Conservation (phyloP, 2,329 filamentous ascomycete genomes). For the Fusarium citri region DNA sequence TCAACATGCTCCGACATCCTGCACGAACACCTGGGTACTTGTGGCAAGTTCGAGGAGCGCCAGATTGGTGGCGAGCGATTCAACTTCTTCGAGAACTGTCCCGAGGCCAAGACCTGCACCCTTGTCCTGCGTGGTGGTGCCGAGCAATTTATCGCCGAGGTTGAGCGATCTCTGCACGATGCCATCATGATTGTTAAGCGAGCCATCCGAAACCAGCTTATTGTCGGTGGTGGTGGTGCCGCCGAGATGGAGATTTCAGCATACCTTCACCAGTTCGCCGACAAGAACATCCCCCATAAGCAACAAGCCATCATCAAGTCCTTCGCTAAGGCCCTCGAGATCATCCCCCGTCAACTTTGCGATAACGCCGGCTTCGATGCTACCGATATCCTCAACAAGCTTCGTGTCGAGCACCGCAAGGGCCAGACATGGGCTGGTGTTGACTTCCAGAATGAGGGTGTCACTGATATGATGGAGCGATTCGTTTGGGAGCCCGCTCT, state of each 20-base stretch:
- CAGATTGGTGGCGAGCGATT: constrained; percentile 98
- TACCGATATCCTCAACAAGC: constrained; percentile 95
- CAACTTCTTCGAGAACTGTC: constrained; percentile 98
- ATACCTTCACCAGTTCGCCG: constrained; percentile 91
- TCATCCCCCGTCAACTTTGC: constrained; percentile 95
- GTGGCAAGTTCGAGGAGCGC: constrained; percentile 90
- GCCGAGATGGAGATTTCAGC: constrained; percentile 97
- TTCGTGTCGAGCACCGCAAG: constrained; percentile 96
- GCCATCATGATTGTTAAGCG: constrained; percentile 99
- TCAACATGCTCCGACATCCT: constrained; percentile 97
- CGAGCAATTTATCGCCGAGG: constrained; percentile 99
- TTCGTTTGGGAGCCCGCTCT: constrained; percentile 98
- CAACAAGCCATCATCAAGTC: constrained; percentile 98
- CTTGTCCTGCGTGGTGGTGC: constrained; percentile 94
- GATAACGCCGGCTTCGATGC: constrained; percentile 99
- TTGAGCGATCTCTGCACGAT: constrained; percentile 96
- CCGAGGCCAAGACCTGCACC: constrained; percentile 95
- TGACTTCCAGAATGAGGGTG: constrained; percentile 92
- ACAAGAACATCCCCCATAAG: constrained; percentile 92
- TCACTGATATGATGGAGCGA: constrained; percentile 91
- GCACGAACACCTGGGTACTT: constrained; percentile 88
- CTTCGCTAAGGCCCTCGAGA: constrained; percentile 96
- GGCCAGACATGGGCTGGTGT: constrained; percentile 95
- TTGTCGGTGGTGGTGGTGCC: constrained; percentile 95
- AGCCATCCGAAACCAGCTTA: constrained; percentile 91